These are phyloP conservation scores for Candida saitoana DNA, from an alignment of 805 yeast genomes.

Conservation along the genomic window DNA sequence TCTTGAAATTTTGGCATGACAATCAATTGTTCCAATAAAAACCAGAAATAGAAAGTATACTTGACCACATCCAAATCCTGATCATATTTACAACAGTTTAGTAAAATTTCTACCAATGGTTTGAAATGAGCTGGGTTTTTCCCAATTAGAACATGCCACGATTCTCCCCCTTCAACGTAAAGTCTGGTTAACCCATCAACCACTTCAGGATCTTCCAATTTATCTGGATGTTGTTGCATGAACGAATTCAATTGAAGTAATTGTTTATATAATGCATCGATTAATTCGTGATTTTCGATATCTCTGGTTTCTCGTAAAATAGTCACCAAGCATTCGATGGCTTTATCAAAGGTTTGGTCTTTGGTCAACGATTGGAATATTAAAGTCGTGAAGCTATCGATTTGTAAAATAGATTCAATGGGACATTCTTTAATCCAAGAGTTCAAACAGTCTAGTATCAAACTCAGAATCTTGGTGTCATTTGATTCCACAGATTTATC, in stretches of 20 bases:
- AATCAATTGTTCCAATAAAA: conserved; percentile 67
- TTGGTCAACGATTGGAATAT: conserved; percentile 59
- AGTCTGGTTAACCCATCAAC: conserved; percentile 69
- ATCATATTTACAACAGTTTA: conserved; percentile 67
- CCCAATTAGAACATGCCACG: conserved; percentile 88
- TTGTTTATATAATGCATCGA: conserved; percentile 65
- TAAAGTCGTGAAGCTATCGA: conserved; percentile 61
- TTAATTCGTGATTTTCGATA: conserved; percentile 55
- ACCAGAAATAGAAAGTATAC: conserved; percentile 93
- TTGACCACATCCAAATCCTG: conserved; percentile 85
- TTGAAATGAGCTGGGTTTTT: conserved; percentile 64
- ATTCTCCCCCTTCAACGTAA: conserved; percentile 89
- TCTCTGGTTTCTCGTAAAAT: conserved; percentile 81
- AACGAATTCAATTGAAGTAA: conserved; percentile 57
- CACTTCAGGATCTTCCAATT: conserved; percentile 58
- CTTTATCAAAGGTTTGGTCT: conserved; percentile 73
- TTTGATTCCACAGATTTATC: conserved; percentile 21
- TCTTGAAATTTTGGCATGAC: conserved; percentile 54
- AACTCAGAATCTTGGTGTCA: conserved; percentile 25
- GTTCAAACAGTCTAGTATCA: conserved; percentile 69
- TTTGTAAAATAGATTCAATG: conserved; percentile 59
- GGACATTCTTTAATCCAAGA: conserved; percentile 92
- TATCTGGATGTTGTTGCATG: conserved; percentile 31
- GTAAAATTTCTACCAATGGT: conserved; percentile 67
- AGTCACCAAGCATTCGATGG: conserved; percentile 82